Conservation (phyloP, 768 basidiomycete genomes). For the Suillus subluteus region DNA sequence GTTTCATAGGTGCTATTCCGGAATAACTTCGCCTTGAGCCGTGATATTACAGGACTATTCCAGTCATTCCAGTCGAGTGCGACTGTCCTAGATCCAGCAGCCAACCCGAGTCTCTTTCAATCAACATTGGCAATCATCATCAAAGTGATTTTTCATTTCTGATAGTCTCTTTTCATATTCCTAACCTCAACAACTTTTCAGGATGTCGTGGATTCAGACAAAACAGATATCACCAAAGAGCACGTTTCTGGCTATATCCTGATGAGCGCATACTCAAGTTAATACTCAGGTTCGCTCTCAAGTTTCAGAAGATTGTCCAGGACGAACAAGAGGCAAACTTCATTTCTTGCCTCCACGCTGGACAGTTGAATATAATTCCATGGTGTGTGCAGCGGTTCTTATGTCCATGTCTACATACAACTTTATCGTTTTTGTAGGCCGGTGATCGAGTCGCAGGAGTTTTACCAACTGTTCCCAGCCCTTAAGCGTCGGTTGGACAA, state of each 20-base stretch:
- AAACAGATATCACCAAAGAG: constrained; percentile 60
- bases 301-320: constrained; percentile 65
- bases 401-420: too few relatives aligned
- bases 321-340: constrained; percentile 66
- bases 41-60: constrained; percentile 65
- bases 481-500: constrained; percentile 52
- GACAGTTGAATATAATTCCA: constrained; percentile 58
- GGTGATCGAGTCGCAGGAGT: constrained; percentile 63
- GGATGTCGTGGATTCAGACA: constrained; percentile 69
- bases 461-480: constrained; percentile 56
- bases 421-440: constrained; percentile 35
- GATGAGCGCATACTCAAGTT: background rate
- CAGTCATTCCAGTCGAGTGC: constrained; percentile 65
- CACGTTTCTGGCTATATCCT: constrained; percentile 28
- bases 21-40: constrained; percentile 65
- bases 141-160: constrained; percentile 42
- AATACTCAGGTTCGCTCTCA: constrained; percentile 50
- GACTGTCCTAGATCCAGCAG: constrained; percentile 57
- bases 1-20: constrained; percentile 59
- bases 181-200: constrained; percentile 22
- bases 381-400: constrained; percentile 40
- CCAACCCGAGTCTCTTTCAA: constrained; percentile 61
- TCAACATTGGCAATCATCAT: constrained; percentile 65
- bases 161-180: background rate
- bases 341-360: constrained; percentile 60